Percentiles rank a stretch among this genome's conserved stretches.
phyloP scores from a whole-genome alignment of 2,329 filamentous ascomycete species.

The Colletotrichum sojae region DNA sequence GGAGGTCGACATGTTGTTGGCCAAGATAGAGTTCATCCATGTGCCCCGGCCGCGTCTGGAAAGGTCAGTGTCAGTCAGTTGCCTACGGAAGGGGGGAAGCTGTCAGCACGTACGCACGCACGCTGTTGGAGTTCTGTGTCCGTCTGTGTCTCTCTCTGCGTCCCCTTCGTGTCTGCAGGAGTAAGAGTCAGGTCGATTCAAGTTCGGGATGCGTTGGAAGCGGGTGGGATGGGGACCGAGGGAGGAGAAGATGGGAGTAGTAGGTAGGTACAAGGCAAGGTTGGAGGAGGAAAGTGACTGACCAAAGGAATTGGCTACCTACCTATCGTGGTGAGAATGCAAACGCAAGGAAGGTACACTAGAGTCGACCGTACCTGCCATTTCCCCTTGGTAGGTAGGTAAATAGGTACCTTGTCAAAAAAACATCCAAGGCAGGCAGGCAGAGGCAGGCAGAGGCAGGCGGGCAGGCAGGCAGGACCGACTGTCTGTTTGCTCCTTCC shows the following conservation, averaged over 20 bases:
- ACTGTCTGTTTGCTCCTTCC: neutral
- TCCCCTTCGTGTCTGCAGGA: too few species aligned
- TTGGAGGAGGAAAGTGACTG: too few species aligned
- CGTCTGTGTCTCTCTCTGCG: too few species aligned
- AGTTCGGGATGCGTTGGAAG: too few species aligned
- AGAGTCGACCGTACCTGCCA: too few species aligned
- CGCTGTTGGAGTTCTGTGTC: neutral
- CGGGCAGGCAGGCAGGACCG: neutral
- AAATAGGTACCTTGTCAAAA: too few species aligned
- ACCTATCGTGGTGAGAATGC: neutral
- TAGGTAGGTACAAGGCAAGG: neutral
- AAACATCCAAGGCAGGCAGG: too few species aligned
- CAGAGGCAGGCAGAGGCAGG: neutral
- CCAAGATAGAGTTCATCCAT: conserved; percentile 37
- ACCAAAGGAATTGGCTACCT: too few species aligned
- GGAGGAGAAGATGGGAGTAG: neutral
- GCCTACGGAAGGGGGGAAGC: conserved; percentile 1
- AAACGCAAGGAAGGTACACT: neutral
- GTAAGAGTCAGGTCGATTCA: too few species aligned
- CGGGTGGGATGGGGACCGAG: neutral
- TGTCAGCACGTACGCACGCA: neutral
- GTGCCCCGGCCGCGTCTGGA: conserved; percentile 39
- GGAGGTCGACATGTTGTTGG: conserved; percentile 12
- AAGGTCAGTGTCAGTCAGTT: conserved; percentile 37
- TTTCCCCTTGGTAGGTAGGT: too few species aligned